Conservation (phyloP, 176 grass and related monocot species). For the Areca catechu region DNA sequence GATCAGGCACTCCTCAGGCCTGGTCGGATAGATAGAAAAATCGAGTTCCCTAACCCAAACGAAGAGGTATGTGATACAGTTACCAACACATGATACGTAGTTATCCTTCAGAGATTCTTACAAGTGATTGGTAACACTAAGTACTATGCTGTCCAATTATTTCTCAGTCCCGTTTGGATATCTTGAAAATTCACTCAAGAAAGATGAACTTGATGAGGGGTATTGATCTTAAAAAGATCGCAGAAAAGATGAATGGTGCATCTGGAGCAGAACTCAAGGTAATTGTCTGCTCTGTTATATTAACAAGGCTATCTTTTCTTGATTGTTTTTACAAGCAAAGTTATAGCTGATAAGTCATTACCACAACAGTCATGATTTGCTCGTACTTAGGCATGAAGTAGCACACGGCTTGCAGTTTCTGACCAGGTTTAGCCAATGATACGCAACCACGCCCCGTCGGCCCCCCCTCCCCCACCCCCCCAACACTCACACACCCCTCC, state of each 20-base stretch:
- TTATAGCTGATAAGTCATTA: too few species aligned
- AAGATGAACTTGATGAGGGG: slow-evolving; percentile 99
- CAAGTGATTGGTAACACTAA: too few species aligned
- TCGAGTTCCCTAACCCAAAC: slow-evolving; percentile 97
- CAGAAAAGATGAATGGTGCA: slow-evolving; percentile 92
- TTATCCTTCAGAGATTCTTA: too few species aligned
- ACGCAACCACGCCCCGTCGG: too few species aligned
- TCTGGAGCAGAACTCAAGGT: slow-evolving; percentile 99
- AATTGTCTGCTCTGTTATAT: slow-evolving; percentile 2
- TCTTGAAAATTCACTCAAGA: slow-evolving; percentile 97
- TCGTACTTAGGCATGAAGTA: too few species aligned
- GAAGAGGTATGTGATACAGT: slow-evolving; percentile 51
- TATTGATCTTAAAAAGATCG: slow-evolving; percentile 98
- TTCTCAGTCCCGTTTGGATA: slow-evolving; percentile 85
- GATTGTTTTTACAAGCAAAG: too few species aligned
- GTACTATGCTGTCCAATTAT: not conserved
- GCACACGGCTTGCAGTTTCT: too few species aligned
- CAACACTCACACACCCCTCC: too few species aligned
- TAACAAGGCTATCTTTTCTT: too few species aligned
- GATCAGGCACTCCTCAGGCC: slow-evolving; percentile 96
- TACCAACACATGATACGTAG: not conserved
- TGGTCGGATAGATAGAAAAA: slow-evolving; percentile 96
- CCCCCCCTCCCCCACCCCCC: too few species aligned
- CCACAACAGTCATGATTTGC: too few species aligned
- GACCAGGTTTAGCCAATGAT: too few species aligned